A percentile compares a stretch with the other conserved stretches of the same genome.
These are phyloP conservation scores for Trametes pubescens DNA, from an alignment of 1,284 basidiomycete genomes.

Conservation along the genomic window DNA sequence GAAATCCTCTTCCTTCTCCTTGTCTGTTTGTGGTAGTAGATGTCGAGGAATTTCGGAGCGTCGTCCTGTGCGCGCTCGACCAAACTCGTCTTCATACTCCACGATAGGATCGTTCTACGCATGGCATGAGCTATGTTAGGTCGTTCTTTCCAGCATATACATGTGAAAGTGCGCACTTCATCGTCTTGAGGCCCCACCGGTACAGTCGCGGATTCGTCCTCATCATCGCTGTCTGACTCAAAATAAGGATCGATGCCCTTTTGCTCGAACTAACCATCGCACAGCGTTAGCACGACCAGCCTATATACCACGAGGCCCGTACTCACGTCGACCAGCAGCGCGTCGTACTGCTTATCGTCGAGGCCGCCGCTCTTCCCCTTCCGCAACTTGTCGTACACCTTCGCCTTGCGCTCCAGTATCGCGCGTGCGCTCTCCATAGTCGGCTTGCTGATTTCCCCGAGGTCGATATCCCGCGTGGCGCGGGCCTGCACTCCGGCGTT, in stretches of 20 bases:
- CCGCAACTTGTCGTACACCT: slow-evolving; percentile 82
- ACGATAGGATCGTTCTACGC: slow-evolving; percentile 76
- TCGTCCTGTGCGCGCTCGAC: slow-evolving; percentile 71
- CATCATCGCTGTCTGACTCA: slow-evolving; percentile 76
- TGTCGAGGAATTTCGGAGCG: slow-evolving; percentile 83
- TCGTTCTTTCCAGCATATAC: not conserved
- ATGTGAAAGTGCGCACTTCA: slow-evolving; percentile 45
- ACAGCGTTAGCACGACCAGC: not conserved
- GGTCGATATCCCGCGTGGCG: slow-evolving; percentile 69
- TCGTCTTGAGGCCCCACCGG: slow-evolving; percentile 53
- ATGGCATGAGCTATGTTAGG: too few species aligned
- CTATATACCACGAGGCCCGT: not conserved
- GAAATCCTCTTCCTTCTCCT: slow-evolving; percentile 36
- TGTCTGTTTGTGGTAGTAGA: slow-evolving; percentile 49
- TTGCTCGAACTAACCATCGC: slow-evolving; percentile 71
- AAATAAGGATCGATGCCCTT: slow-evolving; percentile 59
- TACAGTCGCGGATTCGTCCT: slow-evolving; percentile 73
- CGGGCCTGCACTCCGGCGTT: slow-evolving; percentile 76
- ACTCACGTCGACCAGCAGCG: slow-evolving; percentile 86
- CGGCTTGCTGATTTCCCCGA: slow-evolving; percentile 69
- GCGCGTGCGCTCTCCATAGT: slow-evolving; percentile 74
- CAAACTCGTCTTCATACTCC: slow-evolving; percentile 89
- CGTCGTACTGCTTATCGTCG: slow-evolving; percentile 78
- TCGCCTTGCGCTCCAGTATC: slow-evolving; percentile 81
- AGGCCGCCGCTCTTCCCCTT: slow-evolving; percentile 86